A percentile compares a stretch with the other conserved stretches of the same genome.
Evolutionary conservation across 2,329 filamentous ascomycete genomes (phyloP).

Genomic region (Monilinia laxa): DNA sequence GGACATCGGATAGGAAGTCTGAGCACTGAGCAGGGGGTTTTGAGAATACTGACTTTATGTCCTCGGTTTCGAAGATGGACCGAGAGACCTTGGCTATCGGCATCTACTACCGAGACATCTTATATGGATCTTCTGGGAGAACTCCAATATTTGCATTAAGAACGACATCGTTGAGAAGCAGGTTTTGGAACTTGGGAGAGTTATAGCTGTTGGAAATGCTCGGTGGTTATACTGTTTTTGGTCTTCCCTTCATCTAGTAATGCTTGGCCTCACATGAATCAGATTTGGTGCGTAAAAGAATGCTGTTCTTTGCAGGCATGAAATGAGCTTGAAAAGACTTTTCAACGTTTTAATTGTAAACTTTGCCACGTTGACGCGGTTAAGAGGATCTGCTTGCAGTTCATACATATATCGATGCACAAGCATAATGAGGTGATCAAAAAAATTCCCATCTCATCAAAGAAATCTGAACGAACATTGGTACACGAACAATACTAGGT

Average conservation of each 20-base stretch:
- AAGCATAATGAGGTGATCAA: neutral
- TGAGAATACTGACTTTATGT: neutral
- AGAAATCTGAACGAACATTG: neutral
- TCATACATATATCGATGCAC: neutral
- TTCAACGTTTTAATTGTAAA: neutral
- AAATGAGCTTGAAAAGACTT: neutral
- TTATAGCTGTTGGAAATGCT: neutral
- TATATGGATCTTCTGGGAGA: neutral
- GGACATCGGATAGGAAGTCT: neutral
- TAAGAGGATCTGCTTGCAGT: neutral
- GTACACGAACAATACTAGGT: neutral
- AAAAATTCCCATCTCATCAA: no score
- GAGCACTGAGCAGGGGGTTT: neutral
- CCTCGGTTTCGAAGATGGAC: neutral
- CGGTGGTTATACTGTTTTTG: constrained; percentile 5
- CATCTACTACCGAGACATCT: constrained; percentile 5
- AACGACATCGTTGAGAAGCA: constrained; percentile 16
- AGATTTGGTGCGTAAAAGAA: constrained; percentile 1
- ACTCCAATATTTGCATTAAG: neutral
- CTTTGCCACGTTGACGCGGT: neutral
- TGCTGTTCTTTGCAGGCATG: neutral
- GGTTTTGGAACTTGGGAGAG: neutral
- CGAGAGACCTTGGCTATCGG: constrained; percentile 12
- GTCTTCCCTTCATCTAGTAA: neutral
- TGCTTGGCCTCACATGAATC: neutral